Conservation (phyloP, 306 rosid species). For the Prunus persica region Prunus_persica_NCBIv2 NC_034009.1:29085001-29085500, state of each 20-base stretch:
- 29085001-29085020: slow-evolving; percentile 15
- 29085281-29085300: slow-evolving; percentile 20
- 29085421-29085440: slow-evolving; percentile 1
- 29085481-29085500: not conserved
- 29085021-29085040: not conserved
- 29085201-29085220: slow-evolving; percentile 9
- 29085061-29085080: not conserved
- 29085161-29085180: slow-evolving; percentile 4
- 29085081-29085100: slow-evolving; percentile 34
- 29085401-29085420: slow-evolving; percentile 1
- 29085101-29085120: slow-evolving; percentile 10
- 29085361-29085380: not conserved
- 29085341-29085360: no score
- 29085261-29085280: slow-evolving; percentile 66
- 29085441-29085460: not conserved
- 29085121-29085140: slow-evolving; percentile 36
- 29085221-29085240: slow-evolving; percentile 30
- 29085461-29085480: not conserved
- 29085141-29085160: slow-evolving; percentile 35
- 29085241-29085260: slow-evolving; percentile 94
- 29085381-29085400: slow-evolving; percentile 27
- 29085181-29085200: not conserved
- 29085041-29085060: slow-evolving; percentile 14
- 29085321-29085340: not conserved
- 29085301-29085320: slow-evolving; percentile 14